A percentile compares a stretch with the other conserved stretches of the same genome.
phyloP scores from a whole-genome alignment of 208 protist species.

The Leishmania amazonensis region DNA sequence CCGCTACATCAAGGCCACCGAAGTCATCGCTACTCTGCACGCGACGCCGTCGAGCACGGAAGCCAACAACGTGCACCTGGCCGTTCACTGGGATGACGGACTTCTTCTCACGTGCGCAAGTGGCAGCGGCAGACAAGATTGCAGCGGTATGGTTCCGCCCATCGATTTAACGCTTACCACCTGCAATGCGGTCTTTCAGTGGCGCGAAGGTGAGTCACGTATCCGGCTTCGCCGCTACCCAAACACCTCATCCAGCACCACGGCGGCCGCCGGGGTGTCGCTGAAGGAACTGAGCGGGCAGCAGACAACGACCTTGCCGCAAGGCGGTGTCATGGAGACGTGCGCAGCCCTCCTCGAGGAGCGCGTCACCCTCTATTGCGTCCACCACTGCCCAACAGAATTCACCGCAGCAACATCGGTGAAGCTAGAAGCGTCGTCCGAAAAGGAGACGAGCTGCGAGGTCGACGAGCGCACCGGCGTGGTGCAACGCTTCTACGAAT shows the following conservation, averaged over 20 bases:
- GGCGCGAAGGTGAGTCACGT: slow-evolving; percentile 6
- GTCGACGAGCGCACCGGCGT: slow-evolving; percentile 52
- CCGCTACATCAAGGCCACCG: slow-evolving; percentile 67
- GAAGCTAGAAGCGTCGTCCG: slow-evolving; percentile 39
- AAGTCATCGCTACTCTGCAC: slow-evolving; percentile 71
- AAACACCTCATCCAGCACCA: slow-evolving; percentile 28
- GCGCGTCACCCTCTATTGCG: slow-evolving; percentile 32
- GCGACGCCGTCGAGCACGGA: slow-evolving; percentile 15
- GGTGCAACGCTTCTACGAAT: slow-evolving; percentile 71
- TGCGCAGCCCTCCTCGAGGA: slow-evolving; percentile 22
- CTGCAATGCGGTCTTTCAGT: slow-evolving; percentile 24
- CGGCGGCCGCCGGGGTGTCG: slow-evolving; percentile 1
- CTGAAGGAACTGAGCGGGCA: slow-evolving; percentile 20
- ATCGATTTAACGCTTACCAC: slow-evolving; percentile 24
- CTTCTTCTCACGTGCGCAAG: slow-evolving; percentile 61
- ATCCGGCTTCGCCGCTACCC: slow-evolving; percentile 23
- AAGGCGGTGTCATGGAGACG: slow-evolving; percentile 17
- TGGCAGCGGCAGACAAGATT: not conserved
- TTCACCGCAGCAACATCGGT: not conserved
- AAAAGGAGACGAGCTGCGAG: slow-evolving; percentile 60
- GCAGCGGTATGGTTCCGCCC: slow-evolving; percentile 9
- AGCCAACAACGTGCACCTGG: slow-evolving; percentile 24
- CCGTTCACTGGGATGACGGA: slow-evolving; percentile 76
- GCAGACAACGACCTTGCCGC: not conserved
- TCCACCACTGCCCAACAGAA: slow-evolving; percentile 37